Evolutionary conservation across 1,284 basidiomycete species (phyloP).

Genomic region (Schizophyllum amplum): DNA sequence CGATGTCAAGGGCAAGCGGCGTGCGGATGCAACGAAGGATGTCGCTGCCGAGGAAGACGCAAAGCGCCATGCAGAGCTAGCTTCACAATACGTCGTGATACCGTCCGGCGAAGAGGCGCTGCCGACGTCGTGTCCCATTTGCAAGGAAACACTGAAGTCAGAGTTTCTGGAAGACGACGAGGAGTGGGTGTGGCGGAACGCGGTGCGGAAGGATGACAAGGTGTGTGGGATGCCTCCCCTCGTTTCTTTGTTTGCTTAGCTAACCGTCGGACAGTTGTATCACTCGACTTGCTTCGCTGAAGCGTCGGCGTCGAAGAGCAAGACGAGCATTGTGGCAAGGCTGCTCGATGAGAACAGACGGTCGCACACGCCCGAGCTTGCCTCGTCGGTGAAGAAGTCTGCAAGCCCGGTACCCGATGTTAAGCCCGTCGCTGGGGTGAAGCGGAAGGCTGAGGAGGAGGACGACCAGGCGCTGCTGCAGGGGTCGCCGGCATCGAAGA

Average conservation of each 20-base stretch:
- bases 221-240: slow-evolving; percentile 33
- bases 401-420: neutral
- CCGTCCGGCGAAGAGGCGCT: slow-evolving; percentile 82
- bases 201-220: slow-evolving; percentile 73
- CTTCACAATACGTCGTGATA: slow-evolving; percentile 78
- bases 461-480: neutral
- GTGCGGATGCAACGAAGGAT: slow-evolving; percentile 48
- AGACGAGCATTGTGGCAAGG: neutral
- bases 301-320: slow-evolving; percentile 23
- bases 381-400: neutral
- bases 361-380: slow-evolving; percentile 2
- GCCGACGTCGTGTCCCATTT: slow-evolving; percentile 84
- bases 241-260: slow-evolving; percentile 13
- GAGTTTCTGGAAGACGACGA: slow-evolving; percentile 97
- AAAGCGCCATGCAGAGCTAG: slow-evolving; percentile 67
- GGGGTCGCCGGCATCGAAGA: neutral
- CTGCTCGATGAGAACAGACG: neutral
- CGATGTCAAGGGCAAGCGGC: slow-evolving; percentile 60
- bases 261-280: slow-evolving; percentile 54
- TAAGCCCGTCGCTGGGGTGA: neutral
- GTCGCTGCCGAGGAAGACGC: slow-evolving; percentile 59
- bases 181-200: slow-evolving; percentile 98
- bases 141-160: slow-evolving; percentile 89
- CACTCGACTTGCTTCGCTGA: slow-evolving; percentile 92
- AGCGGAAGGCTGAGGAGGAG: neutral